Evolutionary conservation across 2,329 filamentous ascomycete genomes (phyloP), one percentile per base, ranked within the genome.

Genomic region (Exophiala oligosperma): DNA sequence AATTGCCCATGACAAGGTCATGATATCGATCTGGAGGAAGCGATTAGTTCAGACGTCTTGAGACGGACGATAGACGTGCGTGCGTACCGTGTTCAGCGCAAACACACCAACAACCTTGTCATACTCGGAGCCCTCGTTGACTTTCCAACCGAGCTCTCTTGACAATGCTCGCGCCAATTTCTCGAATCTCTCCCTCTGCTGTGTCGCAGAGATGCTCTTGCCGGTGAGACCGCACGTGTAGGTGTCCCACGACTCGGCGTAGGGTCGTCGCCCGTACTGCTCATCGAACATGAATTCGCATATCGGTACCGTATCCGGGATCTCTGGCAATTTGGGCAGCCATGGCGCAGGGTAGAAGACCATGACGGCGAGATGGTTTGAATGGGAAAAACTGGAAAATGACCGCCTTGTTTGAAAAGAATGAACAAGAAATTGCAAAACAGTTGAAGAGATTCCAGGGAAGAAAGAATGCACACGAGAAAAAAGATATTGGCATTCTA

Each of bases 191-290:
- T 86, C 78, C 50, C 81, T 82, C 44, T 91, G 81, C 64, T 93
- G 83, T 26, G 78, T 65, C 5, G 81, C 78, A 6, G 83, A 84
- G 72, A 87, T 90, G 2, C 84, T 82, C 70, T 82, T 84, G 50
- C 89, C 89, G 0, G 86, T 85, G 35, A 93, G 65, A n/a, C 89
- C 91, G 69, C 90, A 93, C 32, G 87, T 91, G 73, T 88, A 95
- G 0, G 90, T 89, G 56, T 87, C 82, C 43, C 78, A 78, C 17
- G 90, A 87, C 61, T 83, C 78, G 35, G 81, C 79, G 6, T 90
- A 73, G 9, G 89, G 80, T 54, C 77, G 73, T 47, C 90, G 84
- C 37, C 89, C 89, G 67, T 90, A 83, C 48, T 80, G 74, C 66
- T 93, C 90, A 66, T 86, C 82, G 60, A 86, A 83, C 77, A 94